phyloP scores from a whole-genome alignment of 805 yeast genomes.

The Groenewaldozyma salmanticensis region DNA sequence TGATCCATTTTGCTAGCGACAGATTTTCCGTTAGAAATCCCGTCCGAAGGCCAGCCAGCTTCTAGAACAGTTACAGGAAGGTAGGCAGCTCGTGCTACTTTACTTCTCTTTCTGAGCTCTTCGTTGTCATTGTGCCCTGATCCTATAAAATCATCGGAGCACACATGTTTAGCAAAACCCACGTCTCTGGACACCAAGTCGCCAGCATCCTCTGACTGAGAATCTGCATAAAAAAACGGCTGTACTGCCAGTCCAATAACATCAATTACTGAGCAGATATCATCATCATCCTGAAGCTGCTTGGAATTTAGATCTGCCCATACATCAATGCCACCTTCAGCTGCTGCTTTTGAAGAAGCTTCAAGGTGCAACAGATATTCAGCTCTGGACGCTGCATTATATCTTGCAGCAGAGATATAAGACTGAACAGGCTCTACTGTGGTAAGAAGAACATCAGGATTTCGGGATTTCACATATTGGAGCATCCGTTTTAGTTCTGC shows the following conservation, averaged over 20 bases:
- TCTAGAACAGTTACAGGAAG: conserved; percentile 54
- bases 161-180: conserved; percentile 39
- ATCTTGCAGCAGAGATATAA: conserved; percentile 27
- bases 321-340: conserved; percentile 1
- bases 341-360: not conserved
- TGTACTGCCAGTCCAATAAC: conserved; percentile 70
- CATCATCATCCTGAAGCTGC: conserved; percentile 34
- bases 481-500: conserved; percentile 16
- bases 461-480: conserved; percentile 9
- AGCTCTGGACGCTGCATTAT: conserved; percentile 13
- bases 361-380: conserved; percentile 4
- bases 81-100: not conserved
- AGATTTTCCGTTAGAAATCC: conserved; percentile 59
- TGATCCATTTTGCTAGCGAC: conserved; percentile 65
- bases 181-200: conserved; percentile 52
- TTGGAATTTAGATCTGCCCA: not conserved
- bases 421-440: conserved; percentile 80
- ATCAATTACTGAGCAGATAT: conserved; percentile 67
- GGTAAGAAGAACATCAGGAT: conserved; percentile 33
- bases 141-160: conserved; percentile 31
- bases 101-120: no score
- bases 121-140: conserved; percentile 10
- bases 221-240: conserved; percentile 56
- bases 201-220: conserved; percentile 56
- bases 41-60: conserved; percentile 84